These are phyloP conservation scores for Picea mariana DNA, from an alignment of 83 land plant genomes.

Conservation along the genomic window DNA sequence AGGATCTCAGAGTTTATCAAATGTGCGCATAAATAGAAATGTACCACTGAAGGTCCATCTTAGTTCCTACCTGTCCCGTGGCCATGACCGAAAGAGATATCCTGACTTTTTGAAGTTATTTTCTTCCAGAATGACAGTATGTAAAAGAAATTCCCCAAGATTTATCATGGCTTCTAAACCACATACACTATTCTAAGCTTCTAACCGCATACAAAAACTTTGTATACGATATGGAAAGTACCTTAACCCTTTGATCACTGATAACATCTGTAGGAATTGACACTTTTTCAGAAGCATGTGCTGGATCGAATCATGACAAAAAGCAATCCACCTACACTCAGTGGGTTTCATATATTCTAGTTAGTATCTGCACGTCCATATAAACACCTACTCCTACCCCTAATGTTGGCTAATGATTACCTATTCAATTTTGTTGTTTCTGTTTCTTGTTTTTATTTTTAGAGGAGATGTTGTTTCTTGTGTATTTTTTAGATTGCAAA, in stretches of 20 bases:
- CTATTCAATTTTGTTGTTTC: background rate
- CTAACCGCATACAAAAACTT: no score
- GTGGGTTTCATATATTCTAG: no score
- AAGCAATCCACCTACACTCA: conserved; percentile 25
- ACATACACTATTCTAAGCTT: no score
- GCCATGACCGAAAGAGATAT: conserved; percentile 22
- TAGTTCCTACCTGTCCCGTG: conserved; percentile 7
- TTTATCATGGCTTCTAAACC: no score
- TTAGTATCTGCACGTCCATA: no score
- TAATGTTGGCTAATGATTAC: no score
- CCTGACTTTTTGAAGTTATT: conserved; percentile 15
- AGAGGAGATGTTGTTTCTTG: background rate
- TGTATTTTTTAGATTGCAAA: background rate
- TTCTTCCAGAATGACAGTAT: conserved; percentile 12
- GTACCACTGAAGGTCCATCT: no score
- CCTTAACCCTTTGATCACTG: conserved; percentile 37
- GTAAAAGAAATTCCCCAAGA: background rate
- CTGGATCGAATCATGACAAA: conserved; percentile 20
- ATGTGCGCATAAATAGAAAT: no score
- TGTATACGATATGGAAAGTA: background rate
- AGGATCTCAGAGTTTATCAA: no score
- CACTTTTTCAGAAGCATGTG: conserved; percentile 34
- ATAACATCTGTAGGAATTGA: conserved; percentile 28
- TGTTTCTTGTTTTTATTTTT: background rate
- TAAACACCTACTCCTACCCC: no score